These are phyloP conservation scores for Trypanosoma lewisi DNA, from an alignment of 208 protist species.

Conservation along the genomic window DNA sequence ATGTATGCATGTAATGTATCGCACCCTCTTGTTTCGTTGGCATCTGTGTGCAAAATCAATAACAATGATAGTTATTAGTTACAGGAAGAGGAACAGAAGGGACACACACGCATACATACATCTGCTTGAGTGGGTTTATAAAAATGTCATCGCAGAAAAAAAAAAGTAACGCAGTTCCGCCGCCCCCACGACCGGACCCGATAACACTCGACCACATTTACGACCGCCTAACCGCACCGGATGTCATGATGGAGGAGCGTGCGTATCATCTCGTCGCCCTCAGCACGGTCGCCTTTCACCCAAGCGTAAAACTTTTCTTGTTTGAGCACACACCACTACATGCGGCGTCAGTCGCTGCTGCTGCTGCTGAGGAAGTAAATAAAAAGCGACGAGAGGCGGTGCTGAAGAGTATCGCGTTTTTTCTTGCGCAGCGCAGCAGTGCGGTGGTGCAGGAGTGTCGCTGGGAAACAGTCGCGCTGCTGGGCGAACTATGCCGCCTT, in stretches of 20 bases:
- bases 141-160: neutral
- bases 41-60: no score
- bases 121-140: no score
- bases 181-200: conserved; percentile 70
- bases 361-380: conserved; percentile 19
- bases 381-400: conserved; percentile 47
- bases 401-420: conserved; percentile 62
- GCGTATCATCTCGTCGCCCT: conserved; percentile 80
- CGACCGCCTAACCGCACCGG: conserved; percentile 39
- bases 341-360: neutral
- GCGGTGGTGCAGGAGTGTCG: conserved; percentile 66
- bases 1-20: neutral
- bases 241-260: conserved; percentile 42
- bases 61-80: neutral
- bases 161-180: neutral
- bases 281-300: conserved; percentile 77
- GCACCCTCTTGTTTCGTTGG: no score
- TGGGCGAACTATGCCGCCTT: conserved; percentile 79
- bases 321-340: conserved; percentile 43
- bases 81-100: neutral
- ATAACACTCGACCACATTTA: conserved; percentile 85
- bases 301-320: conserved; percentile 78
- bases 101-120: no score
- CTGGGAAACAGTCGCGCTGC: conserved; percentile 76
- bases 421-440: conserved; percentile 71